A percentile compares a stretch with the other conserved stretches of the same genome.
Conservation (phyloP, 768 basidiomycete genomes). For the Mycena capillaripes region DNA sequence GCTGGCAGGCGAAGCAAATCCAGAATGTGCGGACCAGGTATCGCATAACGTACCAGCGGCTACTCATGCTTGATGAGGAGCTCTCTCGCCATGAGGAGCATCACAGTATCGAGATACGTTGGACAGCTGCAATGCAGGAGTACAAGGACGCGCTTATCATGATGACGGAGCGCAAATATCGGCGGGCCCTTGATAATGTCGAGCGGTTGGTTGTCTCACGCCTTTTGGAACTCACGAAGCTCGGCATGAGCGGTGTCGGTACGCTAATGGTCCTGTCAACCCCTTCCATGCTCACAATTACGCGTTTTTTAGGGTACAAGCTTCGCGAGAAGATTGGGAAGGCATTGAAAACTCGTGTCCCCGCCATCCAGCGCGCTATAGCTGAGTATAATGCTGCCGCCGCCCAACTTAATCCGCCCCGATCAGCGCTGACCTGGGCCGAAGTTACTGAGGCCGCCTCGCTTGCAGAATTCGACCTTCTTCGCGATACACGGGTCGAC, state of each 20-base stretch:
- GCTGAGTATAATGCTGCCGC: too few relatives aligned
- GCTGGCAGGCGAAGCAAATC: too few relatives aligned
- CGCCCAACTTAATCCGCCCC: too few relatives aligned
- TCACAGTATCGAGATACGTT: not conserved
- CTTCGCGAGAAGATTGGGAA: not conserved
- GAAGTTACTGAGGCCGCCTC: not conserved
- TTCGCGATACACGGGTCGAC: not conserved
- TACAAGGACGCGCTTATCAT: not conserved
- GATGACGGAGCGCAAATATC: not conserved
- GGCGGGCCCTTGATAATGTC: not conserved
- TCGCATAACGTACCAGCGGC: not conserved
- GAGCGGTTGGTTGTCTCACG: not conserved
- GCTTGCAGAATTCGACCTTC: not conserved
- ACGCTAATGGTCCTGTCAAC: too few relatives aligned
- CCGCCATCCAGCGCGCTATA: too few relatives aligned
- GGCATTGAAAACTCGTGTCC: too few relatives aligned
- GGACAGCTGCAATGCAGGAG: not conserved
- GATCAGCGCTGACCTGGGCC: not conserved
- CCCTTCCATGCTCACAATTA: too few relatives aligned
- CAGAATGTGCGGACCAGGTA: too few relatives aligned
- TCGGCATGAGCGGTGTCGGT: conserved; percentile 11
- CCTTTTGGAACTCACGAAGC: not conserved
- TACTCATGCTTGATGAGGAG: not conserved
- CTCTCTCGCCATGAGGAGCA: not conserved
- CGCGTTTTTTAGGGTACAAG: not conserved